A percentile compares a stretch with the other conserved stretches of the same genome.
Conservation (phyloP, 169 alveolate genomes). For the Perkinsus chesapeaki region DNA sequence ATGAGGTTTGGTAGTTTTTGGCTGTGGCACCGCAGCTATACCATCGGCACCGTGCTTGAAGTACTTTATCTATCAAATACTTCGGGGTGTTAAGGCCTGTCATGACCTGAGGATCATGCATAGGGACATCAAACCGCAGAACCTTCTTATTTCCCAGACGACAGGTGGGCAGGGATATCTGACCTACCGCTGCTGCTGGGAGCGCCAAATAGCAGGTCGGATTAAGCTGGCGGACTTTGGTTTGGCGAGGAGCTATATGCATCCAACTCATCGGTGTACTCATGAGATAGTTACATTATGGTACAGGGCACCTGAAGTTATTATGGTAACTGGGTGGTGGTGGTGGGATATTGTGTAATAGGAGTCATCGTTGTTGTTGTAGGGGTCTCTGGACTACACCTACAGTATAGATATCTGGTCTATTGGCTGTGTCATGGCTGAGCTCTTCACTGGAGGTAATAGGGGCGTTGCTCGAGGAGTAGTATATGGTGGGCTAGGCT, state of each 20-base stretch:
- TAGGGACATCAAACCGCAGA: neutral
- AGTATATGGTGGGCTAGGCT: no score
- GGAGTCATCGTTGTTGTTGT: neutral
- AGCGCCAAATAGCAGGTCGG: no score
- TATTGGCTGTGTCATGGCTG: slow-evolving; percentile 69
- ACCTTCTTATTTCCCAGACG: neutral
- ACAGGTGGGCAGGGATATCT: neutral
- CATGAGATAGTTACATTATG: slow-evolving; percentile 75
- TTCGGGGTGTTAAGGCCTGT: neutral
- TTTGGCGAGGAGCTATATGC: slow-evolving; percentile 79
- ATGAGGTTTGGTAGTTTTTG: neutral
- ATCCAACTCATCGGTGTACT: slow-evolving; percentile 71
- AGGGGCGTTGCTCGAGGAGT: no score
- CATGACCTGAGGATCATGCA: neutral
- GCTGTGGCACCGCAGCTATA: neutral
- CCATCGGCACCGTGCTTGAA: neutral
- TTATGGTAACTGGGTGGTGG: slow-evolving; percentile 64
- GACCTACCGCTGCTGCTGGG: no score
- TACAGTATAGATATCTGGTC: slow-evolving; percentile 80
- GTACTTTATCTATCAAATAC: neutral
- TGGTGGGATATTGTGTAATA: neutral
- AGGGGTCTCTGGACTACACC: slow-evolving; percentile 40
- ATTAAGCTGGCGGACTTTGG: slow-evolving; percentile 70
- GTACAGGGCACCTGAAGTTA: slow-evolving; percentile 82
- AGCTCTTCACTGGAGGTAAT: neutral